Evolutionary conservation across 2,329 filamentous ascomycete species (phyloP).

Genomic region (Colletotrichum cereale): DNA sequence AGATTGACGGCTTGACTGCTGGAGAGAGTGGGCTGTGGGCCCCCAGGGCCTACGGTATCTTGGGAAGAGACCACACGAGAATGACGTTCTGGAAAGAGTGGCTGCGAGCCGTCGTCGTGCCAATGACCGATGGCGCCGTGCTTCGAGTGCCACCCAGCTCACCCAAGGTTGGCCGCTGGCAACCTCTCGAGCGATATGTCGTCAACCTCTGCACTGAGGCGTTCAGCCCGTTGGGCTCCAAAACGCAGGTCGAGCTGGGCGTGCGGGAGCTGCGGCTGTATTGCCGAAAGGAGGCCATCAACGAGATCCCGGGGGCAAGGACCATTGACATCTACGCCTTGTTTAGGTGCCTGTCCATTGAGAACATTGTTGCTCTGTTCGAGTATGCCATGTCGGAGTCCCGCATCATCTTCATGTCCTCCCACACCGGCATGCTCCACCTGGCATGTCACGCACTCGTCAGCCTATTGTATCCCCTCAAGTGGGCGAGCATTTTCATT

Average conservation of each 20-base stretch:
- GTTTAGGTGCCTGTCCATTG: conserved; percentile 89
- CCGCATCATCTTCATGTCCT: conserved; percentile 95
- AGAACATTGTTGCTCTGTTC: conserved; percentile 92
- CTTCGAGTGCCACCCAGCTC: conserved; percentile 88
- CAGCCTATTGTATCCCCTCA: conserved; percentile 88
- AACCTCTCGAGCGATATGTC: conserved; percentile 95
- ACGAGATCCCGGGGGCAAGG: conserved; percentile 92
- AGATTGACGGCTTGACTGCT: conserved; percentile 95
- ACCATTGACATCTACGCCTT: conserved; percentile 93
- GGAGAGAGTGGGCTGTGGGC: conserved; percentile 97
- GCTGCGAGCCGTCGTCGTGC: conserved; percentile 92
- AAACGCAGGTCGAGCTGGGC: conserved; percentile 93
- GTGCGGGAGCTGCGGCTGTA: conserved; percentile 92
- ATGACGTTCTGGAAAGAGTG: conserved; percentile 99
- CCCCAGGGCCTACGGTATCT: conserved; percentile 90
- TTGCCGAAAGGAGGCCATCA: conserved; percentile 90
- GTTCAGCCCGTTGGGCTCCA: conserved; percentile 89
- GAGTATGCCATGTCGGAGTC: conserved; percentile 95
- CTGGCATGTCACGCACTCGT: conserved; percentile 89
- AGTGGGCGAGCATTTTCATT: conserved; percentile 95
- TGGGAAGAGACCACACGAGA: conserved; percentile 85
- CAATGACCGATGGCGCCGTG: conserved; percentile 91
- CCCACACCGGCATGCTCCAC: conserved; percentile 96
- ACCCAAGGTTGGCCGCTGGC: conserved; percentile 92
- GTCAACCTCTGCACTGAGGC: conserved; percentile 97